A percentile compares a stretch with the other conserved stretches of the same genome.
These are phyloP conservation scores for Malassezia sp. DNA, from an alignment of 1,284 basidiomycete genomes.

Conservation along the genomic window DNA sequence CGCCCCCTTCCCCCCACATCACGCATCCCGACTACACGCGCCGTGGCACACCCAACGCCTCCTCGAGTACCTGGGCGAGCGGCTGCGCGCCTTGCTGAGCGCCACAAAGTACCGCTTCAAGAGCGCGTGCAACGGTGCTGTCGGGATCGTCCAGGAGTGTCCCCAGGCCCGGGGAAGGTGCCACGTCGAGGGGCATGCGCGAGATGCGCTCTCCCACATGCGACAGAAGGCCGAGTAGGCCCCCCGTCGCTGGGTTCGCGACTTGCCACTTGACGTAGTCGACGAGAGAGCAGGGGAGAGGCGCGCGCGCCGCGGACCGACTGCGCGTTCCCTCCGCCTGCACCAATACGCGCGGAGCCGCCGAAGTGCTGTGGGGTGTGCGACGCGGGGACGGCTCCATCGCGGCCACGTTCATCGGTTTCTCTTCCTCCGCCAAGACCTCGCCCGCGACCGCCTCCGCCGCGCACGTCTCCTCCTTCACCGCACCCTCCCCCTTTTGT, in stretches of 20 bases:
- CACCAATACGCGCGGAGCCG: too few relatives aligned
- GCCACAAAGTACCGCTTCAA: too few relatives aligned
- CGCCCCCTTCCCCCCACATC: too few relatives aligned
- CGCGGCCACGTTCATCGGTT: background rate
- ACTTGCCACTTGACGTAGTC: slow-evolving; percentile 8
- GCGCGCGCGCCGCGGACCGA: too few relatives aligned
- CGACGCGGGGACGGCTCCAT: too few relatives aligned
- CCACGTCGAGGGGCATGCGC: background rate
- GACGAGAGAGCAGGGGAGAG: slow-evolving; percentile 1
- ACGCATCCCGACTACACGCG: too few relatives aligned
- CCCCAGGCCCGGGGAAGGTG: background rate
- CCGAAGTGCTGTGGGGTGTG: too few relatives aligned
- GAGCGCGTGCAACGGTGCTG: too few relatives aligned
- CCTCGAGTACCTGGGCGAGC: too few relatives aligned
- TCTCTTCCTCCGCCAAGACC: background rate
- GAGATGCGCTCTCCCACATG: background rate
- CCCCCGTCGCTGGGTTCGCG: slow-evolving; percentile 10
- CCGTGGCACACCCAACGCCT: too few relatives aligned
- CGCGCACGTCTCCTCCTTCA: background rate
- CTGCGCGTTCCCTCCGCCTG: too few relatives aligned
- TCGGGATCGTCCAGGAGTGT: slow-evolving; percentile 12
- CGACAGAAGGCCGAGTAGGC: slow-evolving; percentile 1
- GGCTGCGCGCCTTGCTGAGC: too few relatives aligned
- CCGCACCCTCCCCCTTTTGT: background rate
- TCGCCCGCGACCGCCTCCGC: background rate